A percentile compares a stretch with the other conserved stretches of the same genome.
Conservation (phyloP, 2,329 filamentous ascomycete genomes). For the Monascus ruber region DNA sequence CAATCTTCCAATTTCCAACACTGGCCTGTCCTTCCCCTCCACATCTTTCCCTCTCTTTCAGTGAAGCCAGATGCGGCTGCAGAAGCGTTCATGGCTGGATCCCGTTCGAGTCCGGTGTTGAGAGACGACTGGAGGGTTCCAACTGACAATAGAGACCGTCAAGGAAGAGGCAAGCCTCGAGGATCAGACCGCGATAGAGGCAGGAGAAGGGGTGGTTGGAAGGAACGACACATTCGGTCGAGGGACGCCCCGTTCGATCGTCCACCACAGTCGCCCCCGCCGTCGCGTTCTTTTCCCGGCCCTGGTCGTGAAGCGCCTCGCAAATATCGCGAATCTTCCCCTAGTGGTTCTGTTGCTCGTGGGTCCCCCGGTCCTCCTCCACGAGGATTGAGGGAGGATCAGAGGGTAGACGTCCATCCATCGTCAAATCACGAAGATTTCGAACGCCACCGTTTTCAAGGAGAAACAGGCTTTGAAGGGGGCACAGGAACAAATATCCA, state of each 20-base stretch:
- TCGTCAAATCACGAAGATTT: constrained; percentile 11
- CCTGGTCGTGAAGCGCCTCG: constrained; percentile 19
- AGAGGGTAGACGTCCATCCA: constrained; percentile 12
- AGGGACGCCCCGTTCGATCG: constrained; percentile 29
- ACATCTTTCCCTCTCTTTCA: background rate
- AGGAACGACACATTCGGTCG: constrained; percentile 22
- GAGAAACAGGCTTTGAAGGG: constrained; percentile 6
- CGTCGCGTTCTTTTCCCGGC: constrained; percentile 18
- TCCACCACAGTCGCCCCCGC: constrained; percentile 28
- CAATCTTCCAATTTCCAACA: constrained; percentile 9
- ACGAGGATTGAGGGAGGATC: constrained; percentile 9
- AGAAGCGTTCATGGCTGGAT: constrained; percentile 38
- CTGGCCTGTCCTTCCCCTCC: background rate
- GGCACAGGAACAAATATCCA: constrained; percentile 13
- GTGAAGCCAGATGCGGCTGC: constrained; percentile 31
- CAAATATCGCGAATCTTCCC: constrained; percentile 18
- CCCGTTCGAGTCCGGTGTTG: constrained; percentile 38
- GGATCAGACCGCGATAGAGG: constrained; percentile 26
- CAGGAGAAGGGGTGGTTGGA: constrained; percentile 31
- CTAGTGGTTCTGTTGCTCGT: constrained; percentile 13
- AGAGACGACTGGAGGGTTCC: constrained; percentile 40
- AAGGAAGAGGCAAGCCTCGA: constrained; percentile 30
- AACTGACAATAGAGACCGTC: constrained; percentile 27
- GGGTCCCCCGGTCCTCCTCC: constrained; percentile 15
- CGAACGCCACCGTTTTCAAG: constrained; percentile 8